Evolutionary conservation across 768 basidiomycete species (phyloP).

Genomic region (Podaxis carcinomalis): DNA sequence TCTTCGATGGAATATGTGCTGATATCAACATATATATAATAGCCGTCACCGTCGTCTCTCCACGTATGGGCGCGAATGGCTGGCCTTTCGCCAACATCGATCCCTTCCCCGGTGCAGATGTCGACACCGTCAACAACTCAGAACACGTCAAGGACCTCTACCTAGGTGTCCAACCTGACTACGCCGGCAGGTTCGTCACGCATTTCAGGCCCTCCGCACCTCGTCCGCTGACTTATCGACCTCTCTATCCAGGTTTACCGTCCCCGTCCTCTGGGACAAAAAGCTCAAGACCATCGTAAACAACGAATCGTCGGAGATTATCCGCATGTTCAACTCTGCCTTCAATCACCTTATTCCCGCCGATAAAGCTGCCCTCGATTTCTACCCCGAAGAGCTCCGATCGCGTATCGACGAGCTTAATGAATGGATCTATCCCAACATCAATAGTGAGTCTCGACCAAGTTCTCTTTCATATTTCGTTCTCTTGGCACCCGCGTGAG

Average conservation of each 20-base stretch:
- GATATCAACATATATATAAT: neutral
- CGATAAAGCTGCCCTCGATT: conserved; percentile 62
- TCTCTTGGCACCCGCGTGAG: neutral
- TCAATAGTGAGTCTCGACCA: conserved; percentile 60
- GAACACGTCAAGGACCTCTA: conserved; percentile 85
- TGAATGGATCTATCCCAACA: conserved; percentile 79
- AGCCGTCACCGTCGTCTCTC: conserved; percentile 83
- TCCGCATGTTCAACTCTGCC: conserved; percentile 85
- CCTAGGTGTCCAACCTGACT: conserved; percentile 66
- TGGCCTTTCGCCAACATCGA: conserved; percentile 83
- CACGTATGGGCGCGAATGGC: conserved; percentile 76
- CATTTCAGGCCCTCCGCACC: neutral
- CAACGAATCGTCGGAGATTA: conserved; percentile 94
- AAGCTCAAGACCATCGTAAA: conserved; percentile 85
- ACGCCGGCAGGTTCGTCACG: conserved; percentile 54
- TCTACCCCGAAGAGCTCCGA: conserved; percentile 73
- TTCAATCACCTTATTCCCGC: conserved; percentile 72
- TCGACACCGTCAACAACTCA: conserved; percentile 67
- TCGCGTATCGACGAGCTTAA: conserved; percentile 82
- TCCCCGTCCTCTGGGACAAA: conserved; percentile 92
- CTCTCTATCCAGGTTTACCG: conserved; percentile 58
- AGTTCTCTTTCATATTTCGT: neutral
- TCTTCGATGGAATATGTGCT: conserved; percentile 2
- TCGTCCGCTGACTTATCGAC: neutral
- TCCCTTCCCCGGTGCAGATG: conserved; percentile 66